phyloP scores from a whole-genome alignment of 177 flowering plant genomes.

The Tripterygium wilfordii region DNA sequence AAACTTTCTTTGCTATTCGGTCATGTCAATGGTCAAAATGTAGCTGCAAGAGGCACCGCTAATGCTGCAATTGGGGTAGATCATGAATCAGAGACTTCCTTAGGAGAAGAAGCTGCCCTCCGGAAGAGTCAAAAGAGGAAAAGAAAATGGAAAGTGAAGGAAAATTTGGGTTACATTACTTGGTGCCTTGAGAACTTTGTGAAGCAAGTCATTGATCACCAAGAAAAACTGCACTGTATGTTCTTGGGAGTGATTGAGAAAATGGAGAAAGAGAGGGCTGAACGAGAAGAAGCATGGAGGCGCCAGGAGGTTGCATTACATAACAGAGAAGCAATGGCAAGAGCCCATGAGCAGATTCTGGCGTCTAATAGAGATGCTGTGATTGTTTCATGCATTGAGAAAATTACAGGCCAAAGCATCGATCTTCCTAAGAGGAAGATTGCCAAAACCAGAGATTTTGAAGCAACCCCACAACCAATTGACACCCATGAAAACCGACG shows the following conservation, averaged over 20 bases:
- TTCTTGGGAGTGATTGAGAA: conserved; percentile 28
- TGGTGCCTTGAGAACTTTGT: conserved; percentile 29
- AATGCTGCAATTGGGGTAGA: conserved; percentile 6
- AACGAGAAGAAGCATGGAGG: conserved; percentile 29
- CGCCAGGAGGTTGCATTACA: conserved; percentile 9
- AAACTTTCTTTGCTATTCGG: neutral
- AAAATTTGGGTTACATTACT: conserved; percentile 11
- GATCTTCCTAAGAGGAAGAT: conserved; percentile 6
- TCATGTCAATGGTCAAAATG: neutral
- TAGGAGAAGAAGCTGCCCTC: conserved; percentile 14
- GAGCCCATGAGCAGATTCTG: conserved; percentile 19
- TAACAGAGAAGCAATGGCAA: conserved; percentile 16
- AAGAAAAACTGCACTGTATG: conserved; percentile 23
- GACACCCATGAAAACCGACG: neutral
- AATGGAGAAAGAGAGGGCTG: conserved; percentile 21
- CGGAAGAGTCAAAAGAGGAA: conserved; percentile 17
- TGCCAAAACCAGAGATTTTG: neutral
- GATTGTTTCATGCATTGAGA: conserved; percentile 29
- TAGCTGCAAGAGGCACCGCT: neutral
- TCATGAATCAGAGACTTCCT: conserved; percentile 19
- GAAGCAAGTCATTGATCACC: conserved; percentile 29
- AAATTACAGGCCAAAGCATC: conserved; percentile 25
- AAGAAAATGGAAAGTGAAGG: conserved; percentile 21
- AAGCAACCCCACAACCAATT: neutral
- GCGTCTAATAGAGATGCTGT: conserved; percentile 24